phyloP scores from a whole-genome alignment of 2,329 filamentous ascomycete genomes.

The Dactylonectria estremocensis region DNA sequence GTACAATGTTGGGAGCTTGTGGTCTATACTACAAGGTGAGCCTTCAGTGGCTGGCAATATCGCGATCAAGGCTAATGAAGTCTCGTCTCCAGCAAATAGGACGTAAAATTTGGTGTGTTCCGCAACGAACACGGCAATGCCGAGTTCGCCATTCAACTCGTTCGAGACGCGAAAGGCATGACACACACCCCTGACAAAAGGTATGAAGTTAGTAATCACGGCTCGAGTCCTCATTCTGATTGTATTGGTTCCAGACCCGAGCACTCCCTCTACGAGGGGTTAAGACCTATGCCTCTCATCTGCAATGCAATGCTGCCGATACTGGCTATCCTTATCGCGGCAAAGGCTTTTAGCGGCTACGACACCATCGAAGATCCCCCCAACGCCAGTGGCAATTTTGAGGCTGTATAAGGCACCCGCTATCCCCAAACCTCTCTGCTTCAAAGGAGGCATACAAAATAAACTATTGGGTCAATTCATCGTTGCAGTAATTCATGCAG shows the following conservation, averaged over 20 bases:
- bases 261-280: neutral
- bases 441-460: too few relatives aligned
- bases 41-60: neutral
- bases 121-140: neutral
- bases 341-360: neutral
- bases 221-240: too few relatives aligned
- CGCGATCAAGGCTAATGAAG: neutral
- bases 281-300: constrained; percentile 5
- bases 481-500: too few relatives aligned
- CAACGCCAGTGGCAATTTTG: too few relatives aligned
- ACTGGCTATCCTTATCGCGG: constrained; percentile 5
- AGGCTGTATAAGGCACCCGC: too few relatives aligned
- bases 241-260: too few relatives aligned
- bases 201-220: too few relatives aligned
- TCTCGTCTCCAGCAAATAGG: neutral
- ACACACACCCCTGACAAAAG: too few relatives aligned
- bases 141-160: neutral
- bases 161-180: too few relatives aligned
- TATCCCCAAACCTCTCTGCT: too few relatives aligned
- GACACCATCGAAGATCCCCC: neutral
- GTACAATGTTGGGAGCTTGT: too few relatives aligned
- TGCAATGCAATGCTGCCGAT: constrained; percentile 7
- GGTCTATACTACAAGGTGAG: constrained; percentile 6
- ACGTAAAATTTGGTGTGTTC: neutral
- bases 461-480: too few relatives aligned